These are phyloP conservation scores for Calonectria honghensis DNA, from an alignment of 2,329 filamentous ascomycete species.

Conservation along the genomic window DNA sequence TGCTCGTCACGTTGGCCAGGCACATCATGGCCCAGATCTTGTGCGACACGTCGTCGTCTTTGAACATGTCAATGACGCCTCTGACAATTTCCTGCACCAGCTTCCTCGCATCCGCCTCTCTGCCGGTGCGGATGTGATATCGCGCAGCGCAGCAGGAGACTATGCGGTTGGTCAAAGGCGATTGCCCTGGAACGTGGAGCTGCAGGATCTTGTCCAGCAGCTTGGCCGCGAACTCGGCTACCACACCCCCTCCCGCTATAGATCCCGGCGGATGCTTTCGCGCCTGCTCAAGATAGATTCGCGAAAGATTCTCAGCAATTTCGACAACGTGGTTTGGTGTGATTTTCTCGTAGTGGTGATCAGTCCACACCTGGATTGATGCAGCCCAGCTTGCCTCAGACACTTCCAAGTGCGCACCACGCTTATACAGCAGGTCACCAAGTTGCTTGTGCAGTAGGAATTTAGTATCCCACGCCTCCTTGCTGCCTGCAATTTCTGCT, in stretches of 20 bases:
- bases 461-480: neutral
- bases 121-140: neutral
- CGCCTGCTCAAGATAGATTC: neutral
- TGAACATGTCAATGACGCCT: neutral
- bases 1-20: neutral
- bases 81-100: neutral
- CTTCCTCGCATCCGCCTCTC: neutral
- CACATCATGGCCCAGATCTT: neutral
- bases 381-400: neutral
- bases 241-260: neutral
- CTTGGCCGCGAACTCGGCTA: neutral
- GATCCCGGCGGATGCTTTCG: neutral
- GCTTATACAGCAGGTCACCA: neutral
- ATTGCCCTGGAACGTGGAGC: neutral
- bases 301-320: neutral
- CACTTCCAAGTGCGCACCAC: neutral
- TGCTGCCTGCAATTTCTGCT: neutral
- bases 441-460: neutral
- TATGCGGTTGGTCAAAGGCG: neutral
- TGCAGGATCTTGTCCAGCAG: neutral
- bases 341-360: neutral
- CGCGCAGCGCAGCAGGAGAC: neutral
- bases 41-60: neutral
- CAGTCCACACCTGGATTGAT: neutral
- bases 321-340: neutral